Percentiles rank a stretch among this genome's conserved stretches.
Conservation (phyloP, 805 yeast species). For the Kazachstania bromeliacearum region DNA sequence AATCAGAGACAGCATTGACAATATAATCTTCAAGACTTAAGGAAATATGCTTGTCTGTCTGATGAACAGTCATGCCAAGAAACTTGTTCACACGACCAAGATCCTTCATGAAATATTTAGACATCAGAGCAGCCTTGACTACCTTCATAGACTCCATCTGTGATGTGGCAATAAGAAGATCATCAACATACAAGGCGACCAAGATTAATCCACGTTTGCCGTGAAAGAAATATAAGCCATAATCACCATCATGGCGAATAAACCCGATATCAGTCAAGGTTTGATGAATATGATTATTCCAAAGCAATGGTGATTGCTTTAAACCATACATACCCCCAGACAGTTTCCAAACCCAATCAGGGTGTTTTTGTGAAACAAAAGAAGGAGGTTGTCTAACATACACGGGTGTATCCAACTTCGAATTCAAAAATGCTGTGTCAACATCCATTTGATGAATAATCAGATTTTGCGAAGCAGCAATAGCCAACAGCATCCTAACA, state of each 20-base stretch:
- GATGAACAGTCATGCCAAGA: conserved; percentile 6
- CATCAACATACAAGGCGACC: conserved; percentile 7
- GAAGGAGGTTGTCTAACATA: conserved; percentile 6
- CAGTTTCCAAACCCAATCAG: conserved; percentile 9
- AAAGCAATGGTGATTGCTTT: conserved; percentile 16
- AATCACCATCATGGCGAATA: conserved; percentile 4
- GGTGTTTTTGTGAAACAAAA: conserved; percentile 1
- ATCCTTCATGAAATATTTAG: conserved; percentile 5
- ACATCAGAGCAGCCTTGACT: not conserved
- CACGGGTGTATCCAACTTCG: not conserved
- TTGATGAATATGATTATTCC: conserved; percentile 25
- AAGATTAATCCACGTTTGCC: not conserved
- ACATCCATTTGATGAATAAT: conserved; percentile 18
- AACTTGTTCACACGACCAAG: conserved; percentile 6
- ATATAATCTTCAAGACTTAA: not conserved
- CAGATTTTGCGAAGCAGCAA: conserved; percentile 1
- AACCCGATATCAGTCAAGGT: conserved; percentile 19
- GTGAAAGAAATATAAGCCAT: conserved; percentile 4
- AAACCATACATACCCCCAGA: conserved; percentile 10
- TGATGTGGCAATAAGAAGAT: conserved; percentile 4
- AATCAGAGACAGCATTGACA: not conserved
- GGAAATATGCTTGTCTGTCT: not conserved
- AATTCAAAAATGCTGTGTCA: conserved; percentile 10
- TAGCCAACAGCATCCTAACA: conserved; percentile 7
- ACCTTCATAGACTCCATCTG: not conserved